Conservation (phyloP, 2,329 filamentous ascomycete species). For the Alternaria novae-zelandiae region DNA sequence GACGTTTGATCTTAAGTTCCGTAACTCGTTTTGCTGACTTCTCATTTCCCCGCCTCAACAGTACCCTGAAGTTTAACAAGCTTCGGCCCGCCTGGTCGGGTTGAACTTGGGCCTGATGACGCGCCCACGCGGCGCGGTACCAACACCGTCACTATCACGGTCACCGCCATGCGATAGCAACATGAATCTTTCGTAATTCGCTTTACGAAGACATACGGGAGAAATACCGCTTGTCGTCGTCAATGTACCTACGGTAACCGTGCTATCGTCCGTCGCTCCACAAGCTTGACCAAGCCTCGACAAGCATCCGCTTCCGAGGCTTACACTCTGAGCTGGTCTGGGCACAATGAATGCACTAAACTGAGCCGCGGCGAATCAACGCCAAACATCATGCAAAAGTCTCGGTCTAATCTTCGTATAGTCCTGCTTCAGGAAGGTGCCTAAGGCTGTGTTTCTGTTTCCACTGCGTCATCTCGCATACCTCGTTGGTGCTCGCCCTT, state of each 20-base stretch:
- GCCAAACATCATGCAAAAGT: not conserved
- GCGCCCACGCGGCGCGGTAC: not conserved
- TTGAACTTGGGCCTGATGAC: not conserved
- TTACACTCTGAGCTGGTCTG: conserved; percentile 8
- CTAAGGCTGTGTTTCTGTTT: not conserved
- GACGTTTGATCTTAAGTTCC: not conserved
- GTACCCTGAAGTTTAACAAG: not conserved
- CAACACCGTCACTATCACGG: not conserved
- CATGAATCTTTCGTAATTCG: not conserved
- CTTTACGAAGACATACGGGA: not conserved
- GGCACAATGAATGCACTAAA: conserved; percentile 2
- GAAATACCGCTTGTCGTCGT: not conserved
- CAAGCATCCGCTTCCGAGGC: conserved; percentile 23
- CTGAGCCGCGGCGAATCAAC: conserved; percentile 7
- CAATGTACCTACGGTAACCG: not conserved
- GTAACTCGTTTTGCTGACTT: not conserved
- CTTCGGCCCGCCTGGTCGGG: not conserved
- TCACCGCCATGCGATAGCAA: not conserved
- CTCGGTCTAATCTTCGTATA: not conserved
- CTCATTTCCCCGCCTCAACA: not conserved
- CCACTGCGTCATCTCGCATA: conserved; percentile 15
- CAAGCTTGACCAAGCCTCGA: conserved; percentile 21
- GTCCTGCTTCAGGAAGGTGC: conserved; percentile 22
- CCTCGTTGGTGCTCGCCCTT: not conserved
- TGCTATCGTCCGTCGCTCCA: not conserved